A percentile compares a stretch with the other conserved stretches of the same genome.
phyloP scores from a whole-genome alignment of 495 filamentous ascomycete species.

The Penicillium herquei region DNA sequence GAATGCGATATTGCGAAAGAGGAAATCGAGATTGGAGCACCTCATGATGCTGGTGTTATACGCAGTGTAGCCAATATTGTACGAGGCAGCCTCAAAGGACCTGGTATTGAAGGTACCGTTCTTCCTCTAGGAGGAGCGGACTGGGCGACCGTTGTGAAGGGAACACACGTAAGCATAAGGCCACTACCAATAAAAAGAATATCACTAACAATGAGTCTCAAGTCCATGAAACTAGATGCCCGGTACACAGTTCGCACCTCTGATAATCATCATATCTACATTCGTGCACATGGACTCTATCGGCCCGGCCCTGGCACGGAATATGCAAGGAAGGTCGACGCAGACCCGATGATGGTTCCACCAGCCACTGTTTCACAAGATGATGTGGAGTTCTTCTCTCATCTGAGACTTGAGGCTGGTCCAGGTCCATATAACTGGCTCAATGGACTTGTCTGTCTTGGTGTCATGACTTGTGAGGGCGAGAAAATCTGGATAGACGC shows the following conservation, averaged over 20 bases:
- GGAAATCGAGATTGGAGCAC: constrained; percentile 26
- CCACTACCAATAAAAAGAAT: background rate
- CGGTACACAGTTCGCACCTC: constrained; percentile 29
- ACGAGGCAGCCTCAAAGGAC: constrained; percentile 28
- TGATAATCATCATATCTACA: constrained; percentile 27
- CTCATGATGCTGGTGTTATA: constrained; percentile 21
- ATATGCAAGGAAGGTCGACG: constrained; percentile 25
- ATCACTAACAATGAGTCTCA: background rate
- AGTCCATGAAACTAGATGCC: constrained; percentile 37
- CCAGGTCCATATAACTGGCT: constrained; percentile 33
- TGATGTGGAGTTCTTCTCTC: constrained; percentile 35
- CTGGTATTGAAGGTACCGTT: constrained; percentile 22
- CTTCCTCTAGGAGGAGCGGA: constrained; percentile 30
- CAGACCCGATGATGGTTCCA: constrained; percentile 15
- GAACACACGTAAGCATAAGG: constrained; percentile 24
- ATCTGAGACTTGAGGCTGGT: constrained; percentile 29
- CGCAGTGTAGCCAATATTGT: constrained; percentile 32
- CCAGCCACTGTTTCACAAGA: constrained; percentile 25
- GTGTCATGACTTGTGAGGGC: constrained; percentile 30
- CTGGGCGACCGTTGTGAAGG: constrained; percentile 32
- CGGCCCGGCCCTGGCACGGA: constrained; percentile 31
- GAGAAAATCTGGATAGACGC: constrained; percentile 36
- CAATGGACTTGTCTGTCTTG: constrained; percentile 33
- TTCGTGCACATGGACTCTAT: constrained; percentile 34
- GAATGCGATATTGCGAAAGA: constrained; percentile 27